Evolutionary conservation across 2,329 filamentous ascomycete species (phyloP).

Genomic region (Ophiostoma novo-ulmi): DNA sequence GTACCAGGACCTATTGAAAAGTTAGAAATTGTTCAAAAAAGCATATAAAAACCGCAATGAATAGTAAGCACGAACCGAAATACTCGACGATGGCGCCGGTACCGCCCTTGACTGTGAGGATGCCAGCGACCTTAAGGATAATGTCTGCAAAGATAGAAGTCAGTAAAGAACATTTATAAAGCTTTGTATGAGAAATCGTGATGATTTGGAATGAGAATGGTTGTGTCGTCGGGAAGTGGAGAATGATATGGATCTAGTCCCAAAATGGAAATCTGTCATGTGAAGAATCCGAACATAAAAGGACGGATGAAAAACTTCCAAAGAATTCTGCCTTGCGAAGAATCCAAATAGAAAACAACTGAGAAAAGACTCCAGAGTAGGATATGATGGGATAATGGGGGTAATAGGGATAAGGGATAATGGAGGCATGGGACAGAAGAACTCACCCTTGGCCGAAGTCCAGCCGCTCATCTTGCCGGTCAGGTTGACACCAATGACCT

Average conservation of each 20-base stretch:
- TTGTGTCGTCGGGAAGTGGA: neutral
- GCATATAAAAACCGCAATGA: neutral
- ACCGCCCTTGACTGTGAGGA: slow-evolving; percentile 95
- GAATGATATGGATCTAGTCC: neutral
- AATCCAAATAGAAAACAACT: neutral
- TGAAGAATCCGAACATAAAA: neutral
- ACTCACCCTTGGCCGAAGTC: slow-evolving; percentile 83
- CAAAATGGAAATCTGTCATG: neutral
- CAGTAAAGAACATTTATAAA: slow-evolving; percentile 7
- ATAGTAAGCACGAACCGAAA: slow-evolving; percentile 35
- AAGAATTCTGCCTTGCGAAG: neutral
- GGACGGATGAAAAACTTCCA: neutral
- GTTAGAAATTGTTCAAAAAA: neutral
- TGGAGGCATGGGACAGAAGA: neutral
- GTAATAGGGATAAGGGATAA: neutral
- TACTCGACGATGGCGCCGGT: slow-evolving; percentile 88
- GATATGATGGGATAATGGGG: neutral
- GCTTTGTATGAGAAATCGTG: neutral
- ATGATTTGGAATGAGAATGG: neutral
- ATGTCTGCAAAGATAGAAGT: slow-evolving; percentile 53
- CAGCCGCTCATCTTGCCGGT: slow-evolving; percentile 86
- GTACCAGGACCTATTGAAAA: slow-evolving; percentile 53
- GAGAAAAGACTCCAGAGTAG: too few relatives aligned
- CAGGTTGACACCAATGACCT: slow-evolving; percentile 92
- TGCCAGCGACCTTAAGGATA: slow-evolving; percentile 94